phyloP scores from a whole-genome alignment of 1,284 basidiomycete species.

The Apiotrichum siamense region DNA sequence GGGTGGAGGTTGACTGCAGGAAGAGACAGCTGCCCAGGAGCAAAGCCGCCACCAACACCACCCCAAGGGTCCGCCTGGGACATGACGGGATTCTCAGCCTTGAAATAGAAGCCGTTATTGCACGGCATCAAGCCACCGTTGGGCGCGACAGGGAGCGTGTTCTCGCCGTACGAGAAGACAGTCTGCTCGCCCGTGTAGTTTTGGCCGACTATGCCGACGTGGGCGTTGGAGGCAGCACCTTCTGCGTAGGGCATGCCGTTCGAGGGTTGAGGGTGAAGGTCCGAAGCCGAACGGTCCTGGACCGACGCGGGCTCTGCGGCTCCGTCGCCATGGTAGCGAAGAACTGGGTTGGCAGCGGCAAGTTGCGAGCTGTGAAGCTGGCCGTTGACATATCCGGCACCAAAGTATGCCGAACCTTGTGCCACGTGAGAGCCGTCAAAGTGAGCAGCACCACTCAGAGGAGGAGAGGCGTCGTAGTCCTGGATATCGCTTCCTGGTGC shows the following conservation, averaged over 20 bases:
- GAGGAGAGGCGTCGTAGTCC: conserved; percentile 24
- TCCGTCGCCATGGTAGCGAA: conserved; percentile 16
- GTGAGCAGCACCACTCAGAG: conserved; percentile 16
- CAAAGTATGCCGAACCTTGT: conserved; percentile 35
- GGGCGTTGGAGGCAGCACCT: conserved; percentile 2
- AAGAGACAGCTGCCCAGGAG: conserved; percentile 25
- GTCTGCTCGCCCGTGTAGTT: conserved; percentile 6
- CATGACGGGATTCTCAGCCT: conserved; percentile 8
- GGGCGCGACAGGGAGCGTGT: conserved; percentile 13
- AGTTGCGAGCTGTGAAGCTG: conserved; percentile 17
- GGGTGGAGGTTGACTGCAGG: conserved; percentile 18
- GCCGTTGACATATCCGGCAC: conserved; percentile 26
- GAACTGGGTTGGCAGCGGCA: background rate
- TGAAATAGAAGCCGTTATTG: conserved; percentile 12
- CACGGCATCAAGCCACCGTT: conserved; percentile 15
- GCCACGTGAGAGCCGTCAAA: conserved; percentile 40
- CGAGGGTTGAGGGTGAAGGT: conserved; percentile 1
- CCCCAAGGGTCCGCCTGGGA: conserved; percentile 6
- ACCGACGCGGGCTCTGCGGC: too few species aligned
- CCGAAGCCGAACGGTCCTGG: conserved; percentile 2
- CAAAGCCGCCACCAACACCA: conserved; percentile 26
- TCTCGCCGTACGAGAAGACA: conserved; percentile 15
- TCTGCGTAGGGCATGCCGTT: conserved; percentile 1
- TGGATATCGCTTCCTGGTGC: conserved; percentile 14
- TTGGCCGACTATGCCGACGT: conserved; percentile 2